Percentiles rank a stretch among this genome's conserved stretches.
Evolutionary conservation across 1,284 basidiomycete genomes (phyloP).

Genomic region (Ustilago cynodontis): DNA sequence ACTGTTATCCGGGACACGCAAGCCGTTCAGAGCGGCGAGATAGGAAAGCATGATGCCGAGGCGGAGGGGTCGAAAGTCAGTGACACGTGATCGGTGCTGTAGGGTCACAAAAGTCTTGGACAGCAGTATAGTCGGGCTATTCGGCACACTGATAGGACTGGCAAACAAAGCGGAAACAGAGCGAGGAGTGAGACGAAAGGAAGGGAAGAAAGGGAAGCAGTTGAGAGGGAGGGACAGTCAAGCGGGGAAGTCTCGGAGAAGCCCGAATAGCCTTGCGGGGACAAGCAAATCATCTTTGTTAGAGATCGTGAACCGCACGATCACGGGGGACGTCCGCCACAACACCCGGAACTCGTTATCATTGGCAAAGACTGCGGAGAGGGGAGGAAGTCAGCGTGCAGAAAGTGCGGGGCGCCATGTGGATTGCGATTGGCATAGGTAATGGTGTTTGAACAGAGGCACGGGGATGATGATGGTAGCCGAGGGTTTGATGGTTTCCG

Average conservation of each 20-base stretch:
- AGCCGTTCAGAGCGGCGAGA: not conserved
- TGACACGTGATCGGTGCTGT: constrained; percentile 4
- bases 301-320: constrained; percentile 27
- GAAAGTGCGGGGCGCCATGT: constrained; percentile 49
- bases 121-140: not conserved
- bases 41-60: not conserved
- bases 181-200: not conserved
- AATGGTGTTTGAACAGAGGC: constrained; percentile 3
- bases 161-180: not conserved
- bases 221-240: too few species aligned
- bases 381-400: not conserved
- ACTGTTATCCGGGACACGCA: not conserved
- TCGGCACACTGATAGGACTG: not conserved
- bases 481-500: constrained; percentile 18
- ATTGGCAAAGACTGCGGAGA: not conserved
- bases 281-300: constrained; percentile 34
- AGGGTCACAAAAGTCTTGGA: constrained; percentile 21
- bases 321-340: not conserved
- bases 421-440: constrained; percentile 2
- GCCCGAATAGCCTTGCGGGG: constrained; percentile 39
- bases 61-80: not conserved
- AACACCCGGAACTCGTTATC: constrained; percentile 38
- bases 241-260: constrained; percentile 40
- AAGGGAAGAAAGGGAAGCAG: constrained; percentile 3
- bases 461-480: constrained; percentile 16